Base-by-base conservation (phyloP, 345 rosid genomes). In the Linum trigynum region DNA sequence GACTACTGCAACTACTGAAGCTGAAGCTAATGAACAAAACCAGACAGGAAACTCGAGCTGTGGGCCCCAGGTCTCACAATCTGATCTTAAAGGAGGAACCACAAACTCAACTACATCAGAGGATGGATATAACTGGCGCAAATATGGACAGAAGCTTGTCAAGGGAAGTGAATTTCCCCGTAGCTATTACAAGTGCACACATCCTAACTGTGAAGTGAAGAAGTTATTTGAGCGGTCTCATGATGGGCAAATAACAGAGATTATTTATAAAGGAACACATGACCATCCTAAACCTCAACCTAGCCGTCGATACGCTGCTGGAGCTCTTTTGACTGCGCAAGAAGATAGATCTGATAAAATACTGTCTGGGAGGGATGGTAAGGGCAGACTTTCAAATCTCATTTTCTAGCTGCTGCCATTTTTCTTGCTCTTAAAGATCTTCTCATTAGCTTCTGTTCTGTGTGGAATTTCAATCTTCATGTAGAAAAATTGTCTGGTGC, bases 71-170 rank as follows among this genome's bases (percentile, higher is more conserved):
- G 65, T 82, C 36, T 72, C 79, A 32, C 85, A 87, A 57, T 66
- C 78, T 75, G 98, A 90, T 67, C 80, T 79, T 35, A 81, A 76
- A 81, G 92, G 81, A 74, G 78, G 75, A 59, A 68, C 11, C 70
- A 77, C 78, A 4, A 55, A 75, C 38, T 68, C 85, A 2, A 65
- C 76, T 62, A 39, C 83, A 63, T 80, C 95, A 35, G 91, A 88
- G 70, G 99, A 94, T 82, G 99, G 99, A 72, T 94, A 88, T 77
- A 88, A 88, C 83, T 94, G 99, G 97, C 80, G 99, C 68, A 94
- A 94, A 72, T 94, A 94, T 80, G 99, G 99, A 55, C 99, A 94
- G 82, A 94, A 94, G 64, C 96, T 84, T 74, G 99, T 94, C 39
- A 94, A 94, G 73, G 99, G 99, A 77, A 84, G 99, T 79, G 94